phyloP scores from a whole-genome alignment of 345 rosid genomes.

The Eutrema japonicum region DNA sequence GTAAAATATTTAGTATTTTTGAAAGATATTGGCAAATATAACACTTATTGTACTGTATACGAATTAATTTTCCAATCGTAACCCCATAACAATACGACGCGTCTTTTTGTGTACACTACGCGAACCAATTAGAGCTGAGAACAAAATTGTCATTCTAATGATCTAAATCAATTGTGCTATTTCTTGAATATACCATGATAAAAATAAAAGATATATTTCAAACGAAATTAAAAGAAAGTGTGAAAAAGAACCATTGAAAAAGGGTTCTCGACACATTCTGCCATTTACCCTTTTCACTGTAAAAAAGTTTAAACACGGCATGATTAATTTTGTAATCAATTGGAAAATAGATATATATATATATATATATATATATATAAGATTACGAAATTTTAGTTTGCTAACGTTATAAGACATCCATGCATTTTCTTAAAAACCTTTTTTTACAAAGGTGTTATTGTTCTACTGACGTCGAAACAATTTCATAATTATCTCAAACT shows the following conservation, averaged over 20 bases:
- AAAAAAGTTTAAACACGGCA: background rate
- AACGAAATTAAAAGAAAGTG: background rate
- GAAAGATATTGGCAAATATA: too few species aligned
- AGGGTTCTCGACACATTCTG: background rate
- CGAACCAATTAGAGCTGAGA: too few species aligned
- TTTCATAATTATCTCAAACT: constrained; percentile 22
- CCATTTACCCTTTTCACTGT: background rate
- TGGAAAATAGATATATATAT: background rate
- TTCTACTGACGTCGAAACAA: background rate
- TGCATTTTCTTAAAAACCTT: constrained; percentile 1
- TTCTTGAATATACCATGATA: background rate
- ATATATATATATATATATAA: background rate
- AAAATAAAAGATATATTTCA: background rate
- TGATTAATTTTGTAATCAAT: background rate
- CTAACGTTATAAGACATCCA: background rate
- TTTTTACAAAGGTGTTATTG: constrained; percentile 8
- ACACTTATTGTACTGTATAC: too few species aligned
- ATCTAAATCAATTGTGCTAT: background rate
- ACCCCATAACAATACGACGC: too few species aligned
- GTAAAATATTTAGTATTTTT: too few species aligned
- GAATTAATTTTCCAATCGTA: too few species aligned
- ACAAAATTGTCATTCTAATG: too few species aligned
- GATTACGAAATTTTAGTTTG: background rate
- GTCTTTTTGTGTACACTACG: too few species aligned
- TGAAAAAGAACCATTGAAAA: background rate